phyloP scores from a whole-genome alignment of 257 asterid genomes.

The Solanum verrucosum region DNA sequence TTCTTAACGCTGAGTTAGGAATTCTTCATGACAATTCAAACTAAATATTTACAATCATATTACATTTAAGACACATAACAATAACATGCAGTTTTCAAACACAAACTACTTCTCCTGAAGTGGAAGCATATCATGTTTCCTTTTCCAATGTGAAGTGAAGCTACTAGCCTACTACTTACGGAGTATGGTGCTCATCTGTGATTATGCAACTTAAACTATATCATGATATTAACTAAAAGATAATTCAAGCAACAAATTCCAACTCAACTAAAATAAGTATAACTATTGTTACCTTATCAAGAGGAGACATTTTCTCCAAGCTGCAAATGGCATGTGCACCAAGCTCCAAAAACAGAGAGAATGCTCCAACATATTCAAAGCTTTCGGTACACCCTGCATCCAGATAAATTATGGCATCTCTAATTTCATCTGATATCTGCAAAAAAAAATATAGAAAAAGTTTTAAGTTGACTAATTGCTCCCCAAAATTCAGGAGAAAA shows the following conservation, averaged over 20 bases:
- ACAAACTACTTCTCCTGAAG: neutral
- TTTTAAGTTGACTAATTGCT: neutral
- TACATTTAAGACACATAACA: neutral
- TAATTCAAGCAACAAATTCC: neutral
- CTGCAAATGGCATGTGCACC: slow-evolving; percentile 84
- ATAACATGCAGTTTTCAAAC: neutral
- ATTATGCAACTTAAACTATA: neutral
- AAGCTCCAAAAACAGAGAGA: slow-evolving; percentile 76
- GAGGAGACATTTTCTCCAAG: slow-evolving; percentile 71
- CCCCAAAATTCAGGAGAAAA: neutral
- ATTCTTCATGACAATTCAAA: neutral
- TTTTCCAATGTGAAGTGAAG: neutral
- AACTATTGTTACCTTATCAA: slow-evolving; percentile 50
- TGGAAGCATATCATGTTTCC: neutral
- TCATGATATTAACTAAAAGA: neutral
- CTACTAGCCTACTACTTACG: neutral
- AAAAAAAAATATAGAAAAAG: neutral
- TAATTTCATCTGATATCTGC: slow-evolving; percentile 79
- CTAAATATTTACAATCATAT: neutral
- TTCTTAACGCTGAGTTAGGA: neutral
- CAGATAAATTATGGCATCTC: slow-evolving; percentile 64
- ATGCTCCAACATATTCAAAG: slow-evolving; percentile 77
- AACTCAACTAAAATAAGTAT: neutral
- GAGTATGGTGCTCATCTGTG: neutral
- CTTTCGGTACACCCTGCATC: slow-evolving; percentile 97